A percentile compares a stretch with the other conserved stretches of the same genome.
Conservation (phyloP, 352 stramenopile genomes). For the Aphanomyces astaci region DNA sequence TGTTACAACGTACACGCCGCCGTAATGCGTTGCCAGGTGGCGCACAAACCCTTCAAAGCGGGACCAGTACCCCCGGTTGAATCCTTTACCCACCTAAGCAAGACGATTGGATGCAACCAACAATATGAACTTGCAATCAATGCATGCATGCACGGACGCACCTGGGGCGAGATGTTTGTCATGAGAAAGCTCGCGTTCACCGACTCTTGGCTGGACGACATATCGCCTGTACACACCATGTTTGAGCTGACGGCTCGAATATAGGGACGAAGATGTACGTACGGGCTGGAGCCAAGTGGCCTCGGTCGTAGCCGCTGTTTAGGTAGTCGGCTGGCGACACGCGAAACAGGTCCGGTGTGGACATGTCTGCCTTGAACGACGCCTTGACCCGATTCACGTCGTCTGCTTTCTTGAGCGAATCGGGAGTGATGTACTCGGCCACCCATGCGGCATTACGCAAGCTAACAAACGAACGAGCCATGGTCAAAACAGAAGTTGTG, state of each 20-base stretch:
- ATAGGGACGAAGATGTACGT: constrained; percentile 19
- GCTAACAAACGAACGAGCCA: constrained; percentile 30
- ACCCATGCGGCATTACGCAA: constrained; percentile 82
- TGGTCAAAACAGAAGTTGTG: background rate
- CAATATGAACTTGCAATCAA: background rate
- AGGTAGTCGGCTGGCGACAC: constrained; percentile 83
- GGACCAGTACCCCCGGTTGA: constrained; percentile 86
- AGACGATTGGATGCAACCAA: constrained; percentile 32
- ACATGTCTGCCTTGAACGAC: constrained; percentile 76
- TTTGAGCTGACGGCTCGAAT: background rate
- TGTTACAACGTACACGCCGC: constrained; percentile 86
- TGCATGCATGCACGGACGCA: constrained; percentile 25
- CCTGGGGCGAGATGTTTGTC: constrained; percentile 91
- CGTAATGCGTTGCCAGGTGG: constrained; percentile 65
- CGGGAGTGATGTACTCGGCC: constrained; percentile 69
- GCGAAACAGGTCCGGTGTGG: constrained; percentile 66
- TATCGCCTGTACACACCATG: constrained; percentile 55
- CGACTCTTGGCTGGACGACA: constrained; percentile 62
- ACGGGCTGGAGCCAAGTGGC: constrained; percentile 88
- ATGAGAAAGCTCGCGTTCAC: constrained; percentile 94
- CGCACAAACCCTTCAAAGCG: constrained; percentile 81
- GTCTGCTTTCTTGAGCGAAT: constrained; percentile 53
- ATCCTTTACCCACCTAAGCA: constrained; percentile 46
- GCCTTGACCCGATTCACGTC: constrained; percentile 77
- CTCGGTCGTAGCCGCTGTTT: constrained; percentile 91